Evolutionary conservation across 352 stramenopile species (phyloP), one percentile per base, ranked within the genome.

Genomic region (Phytophthora nicotianae): DNA sequence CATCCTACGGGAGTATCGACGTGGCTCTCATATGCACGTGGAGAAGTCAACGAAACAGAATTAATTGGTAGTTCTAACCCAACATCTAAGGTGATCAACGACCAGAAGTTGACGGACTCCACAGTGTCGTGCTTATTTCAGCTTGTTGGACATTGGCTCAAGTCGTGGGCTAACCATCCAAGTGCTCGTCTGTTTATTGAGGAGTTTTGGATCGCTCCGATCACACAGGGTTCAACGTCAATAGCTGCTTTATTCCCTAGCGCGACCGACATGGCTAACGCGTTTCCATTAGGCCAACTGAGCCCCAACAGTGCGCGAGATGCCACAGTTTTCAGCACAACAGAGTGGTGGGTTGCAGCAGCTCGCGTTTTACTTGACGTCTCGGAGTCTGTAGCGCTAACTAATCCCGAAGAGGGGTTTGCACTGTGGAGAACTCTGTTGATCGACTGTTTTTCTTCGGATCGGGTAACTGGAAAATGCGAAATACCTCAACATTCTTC

Each of bases 121-220:
- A 66, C 67, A 0, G 58, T 76, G 5, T 75, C 58, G 5, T 90
- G 81, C 35, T 62, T 68, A 0, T 50, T 83, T 14, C 64, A 87
- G 24, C 49, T 74, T 4, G 60, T 81, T 6, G 66, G 60, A 0
- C 72, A 88, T 46, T 90, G 81, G 81, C 11, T 90, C 3, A 29
- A 66, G 11, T 89, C 81, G 5, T 88, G 79, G 73, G 64, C 76
- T 9, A 72, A 64, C 16, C 79, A 89, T 19, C 81, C 81, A 6
- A 63, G 50, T 23, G 67, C 80, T 50, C 59, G 62, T 9, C 62
- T 79, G 49, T 80, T 87, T 40, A 66, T 87, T 7, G 79, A 90
- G 53, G 66, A 74, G 24, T 60, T 84, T 19, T 90, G 79, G 81
- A 43, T 78, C 9, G 45, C 61, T 37, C 26, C 61, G 11, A 56